These are phyloP conservation scores for Phytophthora syringae DNA, from an alignment of 352 stramenopile genomes.

Conservation along the genomic window DNA sequence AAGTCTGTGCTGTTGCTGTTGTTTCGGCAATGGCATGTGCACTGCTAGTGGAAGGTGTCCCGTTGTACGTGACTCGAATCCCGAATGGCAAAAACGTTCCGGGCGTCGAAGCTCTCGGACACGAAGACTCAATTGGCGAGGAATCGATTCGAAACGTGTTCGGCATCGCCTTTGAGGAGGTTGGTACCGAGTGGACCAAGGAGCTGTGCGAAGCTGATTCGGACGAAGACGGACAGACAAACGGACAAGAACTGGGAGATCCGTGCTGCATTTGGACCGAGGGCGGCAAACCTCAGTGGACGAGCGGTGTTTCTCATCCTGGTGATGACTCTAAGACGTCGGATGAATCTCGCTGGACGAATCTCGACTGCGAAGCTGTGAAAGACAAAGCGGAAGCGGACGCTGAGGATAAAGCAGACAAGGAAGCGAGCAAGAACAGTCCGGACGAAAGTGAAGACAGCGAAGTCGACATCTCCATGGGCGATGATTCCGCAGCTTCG, in stretches of 20 bases:
- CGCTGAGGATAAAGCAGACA: slow-evolving; percentile 12
- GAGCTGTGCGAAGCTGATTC: slow-evolving; percentile 69
- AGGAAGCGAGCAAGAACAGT: slow-evolving; percentile 29
- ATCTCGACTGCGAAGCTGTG: slow-evolving; percentile 20
- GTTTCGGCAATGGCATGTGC: neutral
- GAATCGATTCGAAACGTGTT: slow-evolving; percentile 46
- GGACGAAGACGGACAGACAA: slow-evolving; percentile 82
- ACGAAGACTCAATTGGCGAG: slow-evolving; percentile 31
- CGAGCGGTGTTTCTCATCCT: slow-evolving; percentile 32
- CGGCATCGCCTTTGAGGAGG: slow-evolving; percentile 47
- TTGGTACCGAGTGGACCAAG: slow-evolving; percentile 40
- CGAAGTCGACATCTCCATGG: slow-evolving; percentile 33
- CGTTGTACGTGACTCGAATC: slow-evolving; percentile 24
- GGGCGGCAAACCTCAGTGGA: slow-evolving; percentile 16
- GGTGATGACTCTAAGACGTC: slow-evolving; percentile 27
- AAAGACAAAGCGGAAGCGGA: slow-evolving; percentile 21
- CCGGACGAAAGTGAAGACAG: slow-evolving; percentile 25
- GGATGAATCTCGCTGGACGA: slow-evolving; percentile 26
- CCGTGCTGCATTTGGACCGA: slow-evolving; percentile 72
- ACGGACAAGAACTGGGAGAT: slow-evolving; percentile 85
- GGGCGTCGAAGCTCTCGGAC: slow-evolving; percentile 36
- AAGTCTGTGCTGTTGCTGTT: neutral
- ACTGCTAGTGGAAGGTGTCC: slow-evolving; percentile 17
- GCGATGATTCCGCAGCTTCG: neutral
- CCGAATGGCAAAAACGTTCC: slow-evolving; percentile 43